These are phyloP conservation scores for Leccinum subfulvum DNA, from an alignment of 1,284 basidiomycete genomes.

Conservation along the genomic window DNA sequence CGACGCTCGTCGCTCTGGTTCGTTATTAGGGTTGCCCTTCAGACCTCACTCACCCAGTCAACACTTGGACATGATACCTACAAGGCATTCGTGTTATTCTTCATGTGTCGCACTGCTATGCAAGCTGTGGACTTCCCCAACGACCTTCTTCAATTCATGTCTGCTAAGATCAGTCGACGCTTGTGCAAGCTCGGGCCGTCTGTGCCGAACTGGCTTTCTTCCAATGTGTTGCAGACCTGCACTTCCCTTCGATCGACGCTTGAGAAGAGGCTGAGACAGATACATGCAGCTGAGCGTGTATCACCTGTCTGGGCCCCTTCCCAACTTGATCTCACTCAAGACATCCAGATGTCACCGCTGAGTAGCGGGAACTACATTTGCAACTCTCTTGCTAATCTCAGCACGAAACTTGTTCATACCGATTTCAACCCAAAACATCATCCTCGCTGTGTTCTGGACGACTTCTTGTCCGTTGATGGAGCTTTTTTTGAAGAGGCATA, in stretches of 20 bases:
- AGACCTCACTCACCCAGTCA: not conserved
- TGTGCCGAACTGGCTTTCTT: conserved; percentile 21
- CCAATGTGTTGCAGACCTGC: conserved; percentile 12
- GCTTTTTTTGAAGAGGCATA: not conserved
- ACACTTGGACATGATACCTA: not conserved
- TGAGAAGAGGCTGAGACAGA: conserved; percentile 16
- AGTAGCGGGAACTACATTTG: not conserved
- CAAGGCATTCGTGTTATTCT: not conserved
- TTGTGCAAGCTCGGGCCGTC: conserved; percentile 36
- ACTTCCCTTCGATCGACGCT: conserved; percentile 14
- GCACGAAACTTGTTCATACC: not conserved
- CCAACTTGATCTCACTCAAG: not conserved
- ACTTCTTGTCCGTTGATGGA: not conserved
- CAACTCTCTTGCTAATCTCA: not conserved
- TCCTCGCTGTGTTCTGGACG: not conserved
- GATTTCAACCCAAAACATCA: not conserved
- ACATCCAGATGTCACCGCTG: not conserved
- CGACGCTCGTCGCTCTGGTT: not conserved
- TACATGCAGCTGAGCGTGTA: conserved; percentile 15
- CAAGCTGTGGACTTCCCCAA: conserved; percentile 25
- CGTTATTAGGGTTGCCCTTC: not conserved
- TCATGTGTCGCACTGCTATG: conserved; percentile 33
- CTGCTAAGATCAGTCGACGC: conserved; percentile 37
- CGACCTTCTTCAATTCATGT: conserved; percentile 33
- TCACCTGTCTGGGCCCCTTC: conserved; percentile 24